These are phyloP conservation scores for Colletotrichum cereale DNA, from an alignment of 2,329 filamentous ascomycete species.

Conservation along the genomic window DNA sequence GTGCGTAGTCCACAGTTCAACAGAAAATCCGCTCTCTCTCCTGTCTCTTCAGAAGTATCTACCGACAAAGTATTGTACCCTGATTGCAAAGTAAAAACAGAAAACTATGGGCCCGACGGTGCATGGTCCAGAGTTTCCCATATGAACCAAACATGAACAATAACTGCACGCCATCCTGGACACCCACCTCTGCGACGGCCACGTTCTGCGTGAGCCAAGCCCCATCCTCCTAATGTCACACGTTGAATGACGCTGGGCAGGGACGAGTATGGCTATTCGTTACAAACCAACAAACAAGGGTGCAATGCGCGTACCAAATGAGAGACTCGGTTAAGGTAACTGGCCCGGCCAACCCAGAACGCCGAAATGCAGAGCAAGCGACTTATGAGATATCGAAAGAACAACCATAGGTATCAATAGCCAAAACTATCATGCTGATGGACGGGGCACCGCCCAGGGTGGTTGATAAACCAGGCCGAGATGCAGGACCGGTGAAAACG, in stretches of 20 bases:
- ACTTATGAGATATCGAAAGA: slow-evolving; percentile 2
- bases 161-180: neutral
- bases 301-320: slow-evolving; percentile 9
- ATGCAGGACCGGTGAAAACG: slow-evolving; percentile 74
- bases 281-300: neutral
- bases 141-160: neutral
- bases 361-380: slow-evolving; percentile 22
- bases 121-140: neutral
- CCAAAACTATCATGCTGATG: slow-evolving; percentile 74
- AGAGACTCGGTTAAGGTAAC: slow-evolving; percentile 29
- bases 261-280: neutral
- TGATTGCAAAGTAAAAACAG: slow-evolving; percentile 10
- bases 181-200: slow-evolving; percentile 27
- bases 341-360: slow-evolving; percentile 28
- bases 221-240: neutral
- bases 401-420: slow-evolving; percentile 51
- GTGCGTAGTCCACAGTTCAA: slow-evolving; percentile 2
- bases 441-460: slow-evolving; percentile 74
- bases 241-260: slow-evolving; percentile 1
- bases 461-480: slow-evolving; percentile 71
- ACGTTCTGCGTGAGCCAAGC: slow-evolving; percentile 14
- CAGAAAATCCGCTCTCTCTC: neutral
- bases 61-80: slow-evolving; percentile 19
- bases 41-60: slow-evolving; percentile 23
- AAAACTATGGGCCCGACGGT: neutral